Base-by-base conservation (phyloP, 2,329 filamentous ascomycete genomes). In the Arthrobotrys entomopaga region DNA sequence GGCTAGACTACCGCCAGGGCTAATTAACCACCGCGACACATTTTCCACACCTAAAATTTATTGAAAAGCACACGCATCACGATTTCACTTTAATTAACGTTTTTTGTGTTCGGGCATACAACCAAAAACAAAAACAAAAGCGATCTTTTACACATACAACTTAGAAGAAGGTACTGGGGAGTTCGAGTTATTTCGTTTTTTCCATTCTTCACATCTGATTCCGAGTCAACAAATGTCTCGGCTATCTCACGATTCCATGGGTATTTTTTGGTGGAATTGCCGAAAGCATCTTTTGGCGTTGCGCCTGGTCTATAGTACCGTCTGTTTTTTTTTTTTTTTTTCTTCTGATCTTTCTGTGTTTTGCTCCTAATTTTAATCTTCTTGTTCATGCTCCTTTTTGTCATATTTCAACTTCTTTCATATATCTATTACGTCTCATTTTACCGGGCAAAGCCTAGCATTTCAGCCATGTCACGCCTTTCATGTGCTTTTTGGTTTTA, bases 101-200 rank as follows among this genome's bases (percentile, higher is more conserved):
- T 53, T 40, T 19, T 50, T 50, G 20, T 13, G 34, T 58, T 52
- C 53, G 50, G 64, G 34, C 24, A 58, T 53, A 46, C 46, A 67
- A 56, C 16, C 61, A 67, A 57, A 52, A 57, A 57, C 53, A 58
- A 56, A 56, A 54, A 48, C 60, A 74, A 74, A 74, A 74, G 63
- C 63, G 57, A 56, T 67, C 57, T 50, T 65, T 74, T 74, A 74
- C 49, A 74, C 50, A 74, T 74, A 74, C 57, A 74, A 57, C 52
- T 74, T 67, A 67, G 63, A 66, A 59, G 63, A 74, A 67, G 70
- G 70, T 74, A 74, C 49, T 74, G 70, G 63, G 70, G 70, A 74
- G 70, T 74, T 67, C 59, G 29, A 63, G 57, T 74, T 54, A 16
- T 56, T 15, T 65, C 57, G 52, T 52, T 57, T 26, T 29, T 53